A percentile compares a stretch with the other conserved stretches of the same genome.
Evolutionary conservation across 179 eudicot species (phyloP).

Genomic region (Patellifolia procumbens): DNA sequence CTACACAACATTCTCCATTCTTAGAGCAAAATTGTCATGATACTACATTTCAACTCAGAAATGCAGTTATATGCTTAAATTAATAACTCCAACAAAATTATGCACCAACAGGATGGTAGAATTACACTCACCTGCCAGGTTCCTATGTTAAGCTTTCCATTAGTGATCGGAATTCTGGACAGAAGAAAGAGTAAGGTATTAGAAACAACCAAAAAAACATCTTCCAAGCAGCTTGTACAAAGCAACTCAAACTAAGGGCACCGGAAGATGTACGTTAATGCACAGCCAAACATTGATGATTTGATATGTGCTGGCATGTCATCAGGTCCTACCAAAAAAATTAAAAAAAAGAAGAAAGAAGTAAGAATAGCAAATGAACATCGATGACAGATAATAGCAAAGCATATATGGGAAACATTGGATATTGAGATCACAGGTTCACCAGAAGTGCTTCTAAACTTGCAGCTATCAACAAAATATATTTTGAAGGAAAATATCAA

Average conservation of each 20-base stretch:
- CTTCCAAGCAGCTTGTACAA: background rate
- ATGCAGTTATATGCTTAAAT: too few relatives aligned
- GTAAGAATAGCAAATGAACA: background rate
- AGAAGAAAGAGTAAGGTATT: constrained; percentile 13
- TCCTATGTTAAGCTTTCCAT: constrained; percentile 94
- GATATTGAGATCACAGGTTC: background rate
- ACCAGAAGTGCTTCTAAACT: background rate
- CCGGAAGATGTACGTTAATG: constrained; percentile 56
- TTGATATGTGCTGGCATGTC: constrained; percentile 99
- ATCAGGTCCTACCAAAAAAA: constrained; percentile 72
- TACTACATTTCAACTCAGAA: background rate
- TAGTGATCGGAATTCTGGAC: constrained; percentile 81
- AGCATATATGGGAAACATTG: background rate
- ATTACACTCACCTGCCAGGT: constrained; percentile 99
- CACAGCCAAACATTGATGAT: constrained; percentile 95
- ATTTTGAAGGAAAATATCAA: background rate
- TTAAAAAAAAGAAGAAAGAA: too few relatives aligned
- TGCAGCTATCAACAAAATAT: background rate
- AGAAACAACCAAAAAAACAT: constrained; percentile 7
- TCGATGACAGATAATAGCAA: background rate
- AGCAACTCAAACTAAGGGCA: constrained; percentile 6
- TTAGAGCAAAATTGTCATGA: background rate
- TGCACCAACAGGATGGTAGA: background rate
- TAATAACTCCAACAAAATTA: background rate
- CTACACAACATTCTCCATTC: too few relatives aligned